Evolutionary conservation across 2,329 filamentous ascomycete genomes (phyloP), one percentile per base, ranked within the genome.

Genomic region (Pezicula carpinea): DNA sequence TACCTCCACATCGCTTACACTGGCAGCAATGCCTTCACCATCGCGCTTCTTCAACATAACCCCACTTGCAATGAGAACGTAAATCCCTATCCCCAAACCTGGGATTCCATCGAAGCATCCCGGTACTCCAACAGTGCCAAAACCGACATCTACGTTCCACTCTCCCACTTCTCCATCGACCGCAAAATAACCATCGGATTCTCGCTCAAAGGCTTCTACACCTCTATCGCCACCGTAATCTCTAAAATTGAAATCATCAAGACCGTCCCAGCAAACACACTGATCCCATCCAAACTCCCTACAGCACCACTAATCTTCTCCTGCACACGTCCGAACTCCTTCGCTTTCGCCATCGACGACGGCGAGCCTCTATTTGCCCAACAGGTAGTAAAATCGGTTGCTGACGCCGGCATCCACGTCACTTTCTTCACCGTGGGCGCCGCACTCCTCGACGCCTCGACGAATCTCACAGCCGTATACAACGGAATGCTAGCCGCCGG

Each of bases 291-390:
- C 47, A 86, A 86, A 65, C 66, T 83, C 23, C 74, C 80, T 0
- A 82, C 74, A 1, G 82, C 82, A 6, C 73, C 72, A 17, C 69
- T 87, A 29, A 68, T 82, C 39, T 79, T 85, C 57, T 70, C 75
- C 6, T 87, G 83, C 70, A 82, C 76, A 54, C 74, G 82, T 15
- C 82, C 82, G 39, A 84, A 85, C 66, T 82, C 77, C 0, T 86
- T 87, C 60, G 83, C 83, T 1, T 86, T 87, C 62, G 83, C 82
- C 42, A 86, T 87, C 53, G 83, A 87, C 59, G 83, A 87, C 61
- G 83, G 83, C 18, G 70, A 76, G 43, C 83, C 83, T 39, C 58
- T 66, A 29, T 72, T 76, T 47, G 81, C 81, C 2, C 73, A 80
- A 64, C 65, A 77, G 52, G 79, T 85, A 17, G 76, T 84, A 66